Evolutionary conservation across 345 rosid genomes (phyloP).

Genomic region (Lepidium aucheri): DNA sequence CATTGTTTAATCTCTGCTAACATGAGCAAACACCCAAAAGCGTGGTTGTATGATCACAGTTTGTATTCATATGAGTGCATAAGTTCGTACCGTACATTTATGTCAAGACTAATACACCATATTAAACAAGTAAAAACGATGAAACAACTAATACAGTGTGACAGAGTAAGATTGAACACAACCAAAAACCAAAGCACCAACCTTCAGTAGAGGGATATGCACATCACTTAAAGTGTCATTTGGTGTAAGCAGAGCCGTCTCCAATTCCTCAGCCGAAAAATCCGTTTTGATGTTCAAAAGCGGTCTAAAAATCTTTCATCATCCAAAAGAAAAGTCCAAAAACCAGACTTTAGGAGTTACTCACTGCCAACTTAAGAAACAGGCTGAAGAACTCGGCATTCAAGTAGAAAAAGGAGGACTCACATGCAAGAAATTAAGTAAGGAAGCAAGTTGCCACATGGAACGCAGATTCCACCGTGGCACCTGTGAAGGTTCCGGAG

Average conservation of each 20-base stretch:
- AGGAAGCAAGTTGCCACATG: conserved; percentile 94
- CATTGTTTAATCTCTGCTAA: no score
- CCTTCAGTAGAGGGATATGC: conserved; percentile 90
- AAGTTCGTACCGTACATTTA: neutral
- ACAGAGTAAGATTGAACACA: neutral
- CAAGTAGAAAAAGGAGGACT: conserved; percentile 15
- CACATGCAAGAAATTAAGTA: conserved; percentile 91
- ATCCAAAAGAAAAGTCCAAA: neutral
- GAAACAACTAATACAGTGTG: neutral
- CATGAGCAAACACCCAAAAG: no score
- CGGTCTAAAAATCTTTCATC: conserved; percentile 70
- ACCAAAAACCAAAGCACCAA: conserved; percentile 30
- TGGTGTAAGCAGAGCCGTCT: conserved; percentile 79
- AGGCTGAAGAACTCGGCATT: neutral
- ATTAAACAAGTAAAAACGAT: neutral
- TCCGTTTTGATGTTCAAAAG: conserved; percentile 66
- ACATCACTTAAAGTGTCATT: conserved; percentile 81
- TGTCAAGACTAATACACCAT: neutral
- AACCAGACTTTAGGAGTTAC: neutral
- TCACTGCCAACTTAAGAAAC: neutral
- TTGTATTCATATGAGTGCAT: no score
- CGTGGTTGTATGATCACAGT: no score
- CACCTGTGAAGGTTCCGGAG: conserved; percentile 70
- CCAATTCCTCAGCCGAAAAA: conserved; percentile 93
- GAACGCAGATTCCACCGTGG: conserved; percentile 82